A percentile compares a stretch with the other conserved stretches of the same genome.
These are phyloP conservation scores for Ballota nigra DNA, from an alignment of 257 asterid genomes.

Conservation along the genomic window DNA sequence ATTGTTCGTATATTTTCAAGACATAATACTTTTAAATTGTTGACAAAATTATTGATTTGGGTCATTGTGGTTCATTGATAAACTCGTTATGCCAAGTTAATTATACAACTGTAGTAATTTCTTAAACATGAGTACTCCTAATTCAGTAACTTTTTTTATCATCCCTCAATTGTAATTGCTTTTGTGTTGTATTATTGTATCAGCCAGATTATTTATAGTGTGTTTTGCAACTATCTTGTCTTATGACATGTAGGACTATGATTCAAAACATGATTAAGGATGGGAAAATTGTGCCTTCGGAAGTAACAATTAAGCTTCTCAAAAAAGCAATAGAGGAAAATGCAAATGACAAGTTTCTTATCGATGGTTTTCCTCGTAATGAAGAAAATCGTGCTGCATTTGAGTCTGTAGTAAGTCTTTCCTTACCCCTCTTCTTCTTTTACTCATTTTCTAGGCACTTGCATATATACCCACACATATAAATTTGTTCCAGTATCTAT, in stretches of 20 bases:
- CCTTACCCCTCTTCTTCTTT: no score
- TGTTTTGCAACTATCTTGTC: background rate
- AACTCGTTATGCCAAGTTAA: background rate
- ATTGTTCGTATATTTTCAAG: background rate
- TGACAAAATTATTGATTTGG: background rate
- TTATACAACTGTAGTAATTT: background rate
- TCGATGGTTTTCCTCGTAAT: slow-evolving; percentile 95
- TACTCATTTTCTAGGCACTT: no score
- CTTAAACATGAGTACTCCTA: background rate
- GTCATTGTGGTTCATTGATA: background rate
- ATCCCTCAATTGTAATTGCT: background rate
- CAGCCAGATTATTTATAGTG: background rate
- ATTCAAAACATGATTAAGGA: slow-evolving; percentile 80
- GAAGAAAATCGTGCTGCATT: slow-evolving; percentile 93
- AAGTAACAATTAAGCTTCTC: slow-evolving; percentile 80
- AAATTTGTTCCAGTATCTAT: background rate
- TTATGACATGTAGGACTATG: slow-evolving; percentile 59
- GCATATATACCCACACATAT: background rate
- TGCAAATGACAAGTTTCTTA: slow-evolving; percentile 82
- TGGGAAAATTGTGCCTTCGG: slow-evolving; percentile 90
- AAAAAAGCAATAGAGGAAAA: slow-evolving; percentile 68
- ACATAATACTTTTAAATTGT: background rate
- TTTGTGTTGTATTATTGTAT: background rate
- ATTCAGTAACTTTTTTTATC: background rate
- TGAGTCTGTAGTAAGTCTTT: slow-evolving; percentile 74